These are phyloP conservation scores for Lanmaoa pseudosensibilis DNA, from an alignment of 768 basidiomycete genomes.

Conservation along the genomic window DNA sequence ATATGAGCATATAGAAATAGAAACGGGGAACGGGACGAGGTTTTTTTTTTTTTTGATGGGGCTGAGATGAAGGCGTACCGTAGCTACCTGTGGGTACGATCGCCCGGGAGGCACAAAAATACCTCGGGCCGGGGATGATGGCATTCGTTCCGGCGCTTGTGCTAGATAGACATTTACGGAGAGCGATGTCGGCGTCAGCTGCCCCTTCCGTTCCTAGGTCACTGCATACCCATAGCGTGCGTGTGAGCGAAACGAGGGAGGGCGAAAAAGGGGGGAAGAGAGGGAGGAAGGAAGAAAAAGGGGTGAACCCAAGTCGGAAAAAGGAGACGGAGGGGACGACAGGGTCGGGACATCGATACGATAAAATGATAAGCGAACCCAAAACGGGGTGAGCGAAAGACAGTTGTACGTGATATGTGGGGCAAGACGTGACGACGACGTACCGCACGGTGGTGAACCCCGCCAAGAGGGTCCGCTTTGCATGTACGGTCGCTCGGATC, in stretches of 20 bases:
- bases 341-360: not conserved
- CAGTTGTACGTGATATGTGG: not conserved
- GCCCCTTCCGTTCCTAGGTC: slow-evolving; percentile 73
- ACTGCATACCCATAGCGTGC: slow-evolving; percentile 26
- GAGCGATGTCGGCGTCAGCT: slow-evolving; percentile 56
- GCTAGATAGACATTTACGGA: slow-evolving; percentile 55
- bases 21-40: not conserved
- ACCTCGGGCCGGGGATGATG: slow-evolving; percentile 59
- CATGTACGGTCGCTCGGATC: slow-evolving; percentile 60
- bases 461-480: slow-evolving; percentile 54
- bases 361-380: slow-evolving; percentile 2
- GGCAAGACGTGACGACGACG: slow-evolving; percentile 1
- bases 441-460: slow-evolving; percentile 66
- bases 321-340: not conserved
- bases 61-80: slow-evolving; percentile 35
- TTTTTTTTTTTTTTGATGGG: not conserved
- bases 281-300: too few species aligned
- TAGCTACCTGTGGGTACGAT: slow-evolving; percentile 64
- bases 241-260: not conserved
- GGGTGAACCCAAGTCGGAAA: too few species aligned
- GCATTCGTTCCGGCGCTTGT: slow-evolving; percentile 39
- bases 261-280: not conserved
- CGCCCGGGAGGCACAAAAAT: slow-evolving; percentile 59
- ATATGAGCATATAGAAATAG: too few species aligned
- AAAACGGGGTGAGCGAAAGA: not conserved